These are phyloP conservation scores for Arthrobotrys sinensis DNA, from an alignment of 2,329 filamentous ascomycete species.

Conservation along the genomic window DNA sequence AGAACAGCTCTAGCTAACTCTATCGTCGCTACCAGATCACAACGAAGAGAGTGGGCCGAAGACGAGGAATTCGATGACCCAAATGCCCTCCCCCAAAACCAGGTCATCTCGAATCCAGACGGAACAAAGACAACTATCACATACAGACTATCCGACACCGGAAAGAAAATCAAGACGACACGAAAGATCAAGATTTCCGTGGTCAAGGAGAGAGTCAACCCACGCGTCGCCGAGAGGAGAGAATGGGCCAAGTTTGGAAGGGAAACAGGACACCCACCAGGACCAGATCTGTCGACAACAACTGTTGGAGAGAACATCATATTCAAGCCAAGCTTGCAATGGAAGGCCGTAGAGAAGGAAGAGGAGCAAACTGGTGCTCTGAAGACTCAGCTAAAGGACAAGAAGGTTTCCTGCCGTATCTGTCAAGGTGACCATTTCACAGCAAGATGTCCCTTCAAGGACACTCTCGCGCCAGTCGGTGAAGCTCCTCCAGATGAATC, in stretches of 20 bases:
- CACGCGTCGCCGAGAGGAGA: slow-evolving; percentile 94
- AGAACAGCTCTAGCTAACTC: slow-evolving; percentile 43
- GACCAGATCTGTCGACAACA: slow-evolving; percentile 90
- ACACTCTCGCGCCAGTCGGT: slow-evolving; percentile 77
- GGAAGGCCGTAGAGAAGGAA: slow-evolving; percentile 89
- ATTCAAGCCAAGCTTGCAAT: slow-evolving; percentile 93
- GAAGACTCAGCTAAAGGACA: slow-evolving; percentile 92
- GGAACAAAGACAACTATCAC: slow-evolving; percentile 96
- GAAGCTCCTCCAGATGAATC: slow-evolving; percentile 66
- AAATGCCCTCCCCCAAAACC: slow-evolving; percentile 84
- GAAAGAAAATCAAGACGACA: slow-evolving; percentile 97
- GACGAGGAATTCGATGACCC: slow-evolving; percentile 88
- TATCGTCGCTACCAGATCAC: slow-evolving; percentile 25
- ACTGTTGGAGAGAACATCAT: slow-evolving; percentile 97
- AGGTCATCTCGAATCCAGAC: slow-evolving; percentile 97
- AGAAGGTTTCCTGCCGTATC: slow-evolving; percentile 99
- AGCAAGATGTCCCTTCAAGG: slow-evolving; percentile 98
- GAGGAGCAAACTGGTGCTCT: slow-evolving; percentile 80
- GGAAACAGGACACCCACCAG: slow-evolving; percentile 85
- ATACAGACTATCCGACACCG: slow-evolving; percentile 90
- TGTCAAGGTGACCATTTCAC: slow-evolving; percentile 99
- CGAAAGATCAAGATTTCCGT: slow-evolving; percentile 93
- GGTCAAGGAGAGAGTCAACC: slow-evolving; percentile 94
- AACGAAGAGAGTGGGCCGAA: slow-evolving; percentile 86
- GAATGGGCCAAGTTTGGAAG: slow-evolving; percentile 93